Evolutionary conservation across 345 rosid species (phyloP).

Genomic region (Linum tenue): DNA sequence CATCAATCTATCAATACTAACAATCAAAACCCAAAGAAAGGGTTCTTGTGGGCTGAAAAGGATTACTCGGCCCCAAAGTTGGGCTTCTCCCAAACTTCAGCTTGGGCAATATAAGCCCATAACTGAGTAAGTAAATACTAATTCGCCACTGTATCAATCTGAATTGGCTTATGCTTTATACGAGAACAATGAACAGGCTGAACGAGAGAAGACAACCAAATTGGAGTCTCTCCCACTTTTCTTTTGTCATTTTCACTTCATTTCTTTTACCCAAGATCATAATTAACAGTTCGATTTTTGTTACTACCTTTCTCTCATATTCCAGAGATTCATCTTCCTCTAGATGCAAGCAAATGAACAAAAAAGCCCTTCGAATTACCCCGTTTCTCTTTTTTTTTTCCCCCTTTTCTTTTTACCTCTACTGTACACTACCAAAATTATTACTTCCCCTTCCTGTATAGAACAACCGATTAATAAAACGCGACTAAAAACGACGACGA

Average conservation of each 20-base stretch:
- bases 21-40: too few relatives aligned
- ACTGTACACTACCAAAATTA: constrained; percentile 47
- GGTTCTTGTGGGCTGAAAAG: too few relatives aligned
- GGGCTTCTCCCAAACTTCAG: too few relatives aligned
- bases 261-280: not conserved
- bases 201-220: not conserved
- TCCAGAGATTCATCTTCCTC: not conserved
- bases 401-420: constrained; percentile 3
- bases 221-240: not conserved
- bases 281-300: not conserved
- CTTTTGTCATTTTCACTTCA: too few relatives aligned
- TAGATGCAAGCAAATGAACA: not conserved
- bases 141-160: too few relatives aligned
- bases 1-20: too few relatives aligned
- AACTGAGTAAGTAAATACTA: too few relatives aligned
- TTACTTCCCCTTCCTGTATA: constrained; percentile 18
- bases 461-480: constrained; percentile 8
- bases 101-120: too few relatives aligned
- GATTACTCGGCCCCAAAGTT: too few relatives aligned
- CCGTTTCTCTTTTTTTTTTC: too few relatives aligned
- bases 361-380: not conserved
- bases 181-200: not conserved
- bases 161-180: not conserved
- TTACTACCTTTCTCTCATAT: not conserved
- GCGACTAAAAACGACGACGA: not conserved